Base-by-base conservation (phyloP, 768 basidiomycete species). In the Calvatia gigantea region DNA sequence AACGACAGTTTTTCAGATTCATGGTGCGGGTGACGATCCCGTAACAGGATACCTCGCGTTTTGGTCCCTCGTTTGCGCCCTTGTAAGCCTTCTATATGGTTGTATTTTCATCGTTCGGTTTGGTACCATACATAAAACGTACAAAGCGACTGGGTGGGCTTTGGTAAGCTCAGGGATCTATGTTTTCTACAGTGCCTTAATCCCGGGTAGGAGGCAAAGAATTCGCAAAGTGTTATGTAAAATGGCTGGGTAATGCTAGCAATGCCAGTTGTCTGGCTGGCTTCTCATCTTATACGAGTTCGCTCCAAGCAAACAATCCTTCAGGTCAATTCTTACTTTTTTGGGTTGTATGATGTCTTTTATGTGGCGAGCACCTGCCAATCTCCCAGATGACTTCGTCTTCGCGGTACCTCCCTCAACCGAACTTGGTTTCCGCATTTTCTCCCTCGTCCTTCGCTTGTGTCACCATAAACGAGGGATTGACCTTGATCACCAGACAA, bases 191-290 rank as follows among this genome's bases (percentile, higher is more conserved):
- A n/a, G n/a, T n/a, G 38, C n/a, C 11, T 39, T 39, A 17, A 39
- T n/a, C 14, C 2, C 38, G n/a, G 19, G 19, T 39, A 84, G 82
- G 84, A 86, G 61, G 78, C 83, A 3, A 75, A 78, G 35, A 69
- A 61, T 32, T 56, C 59, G 1, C 59, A 60, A 21, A 60, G 64
- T 7, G 62, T 67, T 21, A 69, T 64, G 60, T 73, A 85, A 85
- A 87, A 86, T 57, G 79, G 85, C n/a, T 85, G 85, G 84, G 77
- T 85, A 2, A 57, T 86, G 17, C 70, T 86, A 25, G 81, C 83
- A 0, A 76, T 83, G 71, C 85, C 85, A 0, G 80, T 75, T 1
- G 61, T 84, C 17, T 86, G 83, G 82, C 75, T 85, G 32, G 72
- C 81, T 5, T 86, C 28, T 1, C 21, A 23, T 17, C 17, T 33